These are phyloP conservation scores for Cucurbita ficifolia DNA, from an alignment of 306 rosid genomes.

Conservation along the genomic window DNA sequence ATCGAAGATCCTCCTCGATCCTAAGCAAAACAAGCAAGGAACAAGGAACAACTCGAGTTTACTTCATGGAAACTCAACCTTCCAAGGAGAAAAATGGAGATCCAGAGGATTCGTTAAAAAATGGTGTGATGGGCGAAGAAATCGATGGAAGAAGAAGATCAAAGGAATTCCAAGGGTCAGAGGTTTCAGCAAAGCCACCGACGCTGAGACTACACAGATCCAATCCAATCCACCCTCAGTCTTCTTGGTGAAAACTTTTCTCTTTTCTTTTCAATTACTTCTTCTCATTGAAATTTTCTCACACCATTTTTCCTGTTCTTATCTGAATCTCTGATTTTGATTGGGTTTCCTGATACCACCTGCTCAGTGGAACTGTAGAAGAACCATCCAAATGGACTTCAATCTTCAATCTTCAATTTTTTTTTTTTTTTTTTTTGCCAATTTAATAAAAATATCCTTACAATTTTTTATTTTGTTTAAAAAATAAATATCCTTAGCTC, in stretches of 20 bases:
- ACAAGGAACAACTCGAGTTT: neutral
- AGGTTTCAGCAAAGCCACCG: neutral
- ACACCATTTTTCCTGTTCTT: neutral
- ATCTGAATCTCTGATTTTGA: neutral
- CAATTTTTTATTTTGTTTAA: neutral
- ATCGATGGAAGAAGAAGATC: neutral
- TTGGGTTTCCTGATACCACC: neutral
- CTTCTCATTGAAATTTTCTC: neutral
- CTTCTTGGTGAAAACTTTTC: neutral
- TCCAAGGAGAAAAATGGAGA: neutral
- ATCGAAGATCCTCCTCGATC: neutral
- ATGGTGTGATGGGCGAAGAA: neutral
- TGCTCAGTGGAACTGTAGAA: neutral
- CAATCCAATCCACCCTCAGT: neutral
- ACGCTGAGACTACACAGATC: conserved; percentile 1
- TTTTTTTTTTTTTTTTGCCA: neutral
- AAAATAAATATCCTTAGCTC: no score
- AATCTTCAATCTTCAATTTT: neutral
- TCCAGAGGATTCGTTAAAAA: neutral
- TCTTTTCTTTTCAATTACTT: neutral
- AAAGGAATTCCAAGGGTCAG: neutral
- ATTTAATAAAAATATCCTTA: neutral
- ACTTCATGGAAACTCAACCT: neutral
- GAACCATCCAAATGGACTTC: neutral
- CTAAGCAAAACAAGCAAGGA: neutral